Base-by-base conservation (phyloP, 2,329 filamentous ascomycete genomes). In the Zarea fungicola region DNA sequence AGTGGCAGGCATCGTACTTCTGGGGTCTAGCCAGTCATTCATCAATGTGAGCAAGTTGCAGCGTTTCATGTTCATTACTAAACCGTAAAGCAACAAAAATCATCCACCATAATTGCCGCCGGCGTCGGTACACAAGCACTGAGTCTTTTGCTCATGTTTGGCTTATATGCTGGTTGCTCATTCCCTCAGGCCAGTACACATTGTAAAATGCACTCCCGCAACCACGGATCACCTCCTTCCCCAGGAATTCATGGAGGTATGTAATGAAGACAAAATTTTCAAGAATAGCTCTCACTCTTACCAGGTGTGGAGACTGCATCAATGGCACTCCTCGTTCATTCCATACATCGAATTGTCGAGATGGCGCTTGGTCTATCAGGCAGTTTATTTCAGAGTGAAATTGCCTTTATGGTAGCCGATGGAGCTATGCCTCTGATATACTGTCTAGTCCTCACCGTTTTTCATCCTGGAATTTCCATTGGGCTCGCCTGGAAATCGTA, bases 321-420 rank as follows among this genome's bases (percentile, higher is more conserved):
- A 3, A 35, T 32, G 14, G 13, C 19, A 14, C 35, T 39, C 7
- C 13, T 47, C 18, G 3, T 22, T 8, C 44, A 47, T 23, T 39
- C 35, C 3, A 8, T 40, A 23, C 40, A 47, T 40, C 44, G 44
- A 40, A 47, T 47, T n/a, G 35, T 47, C 25, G 44, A 47, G 19
- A 40, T 47, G 23, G 25, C 34, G 18, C 4, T 32, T 18, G 34
- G 44, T 6, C 3, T 47, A 18, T 40, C 44, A 8, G 44, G 34
- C 6, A 32, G 19, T 7, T 6, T 47, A 4, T 47, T 47, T 13
- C 44, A 47, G 21, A 39, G 44, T 26, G 35, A 47, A 9, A 39
- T 19, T 8, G 44, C 44, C 10, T 47, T 47, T 14, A 47, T 47
- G 44, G 11, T 47, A 2, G 44, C 26, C 1, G 28, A 47, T 23